Conservation (phyloP, 2,329 filamentous ascomycete genomes). For the Ophiostoma sp. region DNA sequence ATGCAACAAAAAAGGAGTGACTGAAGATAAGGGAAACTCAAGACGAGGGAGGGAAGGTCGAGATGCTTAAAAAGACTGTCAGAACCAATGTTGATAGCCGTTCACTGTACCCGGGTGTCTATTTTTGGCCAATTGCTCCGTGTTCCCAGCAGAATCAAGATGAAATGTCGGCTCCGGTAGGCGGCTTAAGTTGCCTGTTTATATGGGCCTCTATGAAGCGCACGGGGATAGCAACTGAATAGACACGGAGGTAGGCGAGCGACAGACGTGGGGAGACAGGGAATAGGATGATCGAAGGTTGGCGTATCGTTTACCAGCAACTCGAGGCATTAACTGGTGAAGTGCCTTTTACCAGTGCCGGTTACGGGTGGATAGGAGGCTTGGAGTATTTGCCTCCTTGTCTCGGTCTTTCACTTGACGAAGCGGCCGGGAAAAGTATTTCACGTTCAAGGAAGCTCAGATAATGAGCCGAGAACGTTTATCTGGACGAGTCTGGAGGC, state of each 20-base stretch:
- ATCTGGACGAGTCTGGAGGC: not conserved
- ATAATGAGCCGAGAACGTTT: not conserved
- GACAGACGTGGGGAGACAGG: not conserved
- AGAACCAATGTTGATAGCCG: not conserved
- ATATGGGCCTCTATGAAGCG: not conserved
- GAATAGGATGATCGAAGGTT: not conserved
- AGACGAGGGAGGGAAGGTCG: constrained; percentile 6
- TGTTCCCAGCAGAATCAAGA: not conserved
- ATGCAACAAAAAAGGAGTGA: not conserved
- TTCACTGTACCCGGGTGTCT: not conserved
- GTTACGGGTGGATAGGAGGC: not conserved
- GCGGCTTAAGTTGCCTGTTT: constrained; percentile 21
- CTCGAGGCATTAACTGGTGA: not conserved
- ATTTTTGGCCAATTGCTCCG: constrained; percentile 14
- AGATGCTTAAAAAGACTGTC: not conserved
- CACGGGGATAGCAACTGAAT: not conserved
- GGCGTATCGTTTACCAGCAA: not conserved
- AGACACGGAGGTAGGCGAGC: not conserved
- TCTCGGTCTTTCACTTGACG: not conserved
- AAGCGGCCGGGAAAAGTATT: not conserved
- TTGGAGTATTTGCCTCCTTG: not conserved
- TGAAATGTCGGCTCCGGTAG: constrained; percentile 3
- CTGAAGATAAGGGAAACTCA: not conserved
- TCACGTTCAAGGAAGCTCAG: not conserved
- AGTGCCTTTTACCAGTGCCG: not conserved